Base-by-base conservation (phyloP, 441 rosid genomes). In the Populus tomentosa region DNA sequence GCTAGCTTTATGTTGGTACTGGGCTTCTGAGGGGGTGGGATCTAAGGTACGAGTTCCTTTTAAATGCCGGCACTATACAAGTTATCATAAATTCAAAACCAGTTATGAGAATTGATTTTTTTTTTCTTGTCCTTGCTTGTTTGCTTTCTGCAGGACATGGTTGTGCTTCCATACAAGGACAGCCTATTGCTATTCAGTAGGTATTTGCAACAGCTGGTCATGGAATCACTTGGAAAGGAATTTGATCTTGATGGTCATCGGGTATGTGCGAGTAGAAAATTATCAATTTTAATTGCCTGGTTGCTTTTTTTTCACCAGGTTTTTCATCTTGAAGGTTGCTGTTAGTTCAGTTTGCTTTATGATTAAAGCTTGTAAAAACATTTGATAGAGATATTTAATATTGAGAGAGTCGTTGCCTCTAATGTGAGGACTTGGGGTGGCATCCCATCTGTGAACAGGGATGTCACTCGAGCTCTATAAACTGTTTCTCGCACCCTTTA, bases 181-280 rank as follows among this genome's bases (percentile, higher is more conserved):
- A 96, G 98, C 88, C 87, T 94, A 71, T 86, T 96, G 74, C 84
- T 96, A 69, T 90, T 94, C 87, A 96, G 99, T 80, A 86, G 98
- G 81, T 96, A 96, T 84, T 80, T 96, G 84, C 98, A 96, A 84
- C 99, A 96, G 82, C 86, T 94, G 78, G 99, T 94, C 79, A 96
- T 96, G 99, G 99, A 96, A 87, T 94, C 99, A 65, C 87, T 96
- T 50, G 99, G 99, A 68, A 96, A 96, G 88, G 98, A 96, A 85
- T 92, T 92, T 86, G 99, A 96, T 84, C 89, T 96, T 78, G 95
- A 96, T 74, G 98, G 99, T 74, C 92, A 92, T 86, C 84, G 85
- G 88, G 99, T 94, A 87, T 78, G 92, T 82, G 73, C 63, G 75
- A 62, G 63, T 75, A 70, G 20, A 33, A 32, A 67, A 56, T 53